A percentile compares a stretch with the other conserved stretches of the same genome.
Conservation (phyloP, 2,329 filamentous ascomycete species). For the Neopestalotiopsis sp. region DNA sequence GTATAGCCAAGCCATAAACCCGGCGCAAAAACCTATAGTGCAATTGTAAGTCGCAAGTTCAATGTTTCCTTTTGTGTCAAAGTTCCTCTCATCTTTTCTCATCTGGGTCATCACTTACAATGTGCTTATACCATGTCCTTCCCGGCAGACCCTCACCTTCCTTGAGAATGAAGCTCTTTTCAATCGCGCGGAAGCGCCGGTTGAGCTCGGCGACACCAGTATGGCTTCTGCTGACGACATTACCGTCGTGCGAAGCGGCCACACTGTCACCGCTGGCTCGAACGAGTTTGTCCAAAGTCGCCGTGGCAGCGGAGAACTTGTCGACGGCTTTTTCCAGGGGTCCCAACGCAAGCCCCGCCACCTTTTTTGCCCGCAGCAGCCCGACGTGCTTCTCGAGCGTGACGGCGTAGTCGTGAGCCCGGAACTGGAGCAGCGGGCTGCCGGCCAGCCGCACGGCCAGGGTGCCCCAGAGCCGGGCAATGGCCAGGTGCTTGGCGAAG, state of each 20-base stretch:
- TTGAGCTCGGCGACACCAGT: neutral
- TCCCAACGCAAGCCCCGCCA: neutral
- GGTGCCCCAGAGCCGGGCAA: slow-evolving; percentile 50
- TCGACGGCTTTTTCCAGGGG: neutral
- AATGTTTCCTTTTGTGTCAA: neutral
- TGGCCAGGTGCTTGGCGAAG: slow-evolving; percentile 57
- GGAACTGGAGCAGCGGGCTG: neutral
- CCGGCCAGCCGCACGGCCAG: slow-evolving; percentile 25
- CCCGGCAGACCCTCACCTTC: neutral
- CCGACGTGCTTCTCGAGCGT: neutral
- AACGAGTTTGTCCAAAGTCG: neutral
- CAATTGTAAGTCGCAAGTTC: neutral
- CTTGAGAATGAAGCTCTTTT: neutral
- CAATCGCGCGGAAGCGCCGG: neutral
- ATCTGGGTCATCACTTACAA: neutral
- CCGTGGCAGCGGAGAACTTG: neutral
- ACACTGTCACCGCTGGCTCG: neutral
- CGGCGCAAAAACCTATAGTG: neutral
- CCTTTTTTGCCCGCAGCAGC: neutral
- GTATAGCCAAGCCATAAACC: neutral
- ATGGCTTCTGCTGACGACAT: neutral
- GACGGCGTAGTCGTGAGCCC: neutral
- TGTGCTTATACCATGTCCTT: slow-evolving; percentile 1
- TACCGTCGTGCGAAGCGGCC: neutral
- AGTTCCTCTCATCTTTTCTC: neutral